phyloP scores from a whole-genome alignment of 192 early-diverging fungal species.

The Lunasporangiospora selenospora region DNA sequence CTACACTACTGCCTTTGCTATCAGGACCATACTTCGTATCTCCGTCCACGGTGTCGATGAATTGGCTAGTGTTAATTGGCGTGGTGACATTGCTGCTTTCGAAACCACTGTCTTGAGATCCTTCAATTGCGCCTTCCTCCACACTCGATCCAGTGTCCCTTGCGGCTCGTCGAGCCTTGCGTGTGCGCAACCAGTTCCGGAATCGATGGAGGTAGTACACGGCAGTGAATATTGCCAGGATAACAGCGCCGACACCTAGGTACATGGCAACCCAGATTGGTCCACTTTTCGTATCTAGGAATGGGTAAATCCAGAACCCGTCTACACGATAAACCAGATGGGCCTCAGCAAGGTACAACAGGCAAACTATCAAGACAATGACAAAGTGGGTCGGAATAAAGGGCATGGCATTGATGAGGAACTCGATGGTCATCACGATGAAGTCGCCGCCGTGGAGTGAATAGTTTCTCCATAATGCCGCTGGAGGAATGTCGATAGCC shows the following conservation, averaged over 20 bases:
- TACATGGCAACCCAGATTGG: constrained; percentile 32
- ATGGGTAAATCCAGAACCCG: constrained; percentile 44
- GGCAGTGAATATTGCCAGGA: constrained; percentile 13
- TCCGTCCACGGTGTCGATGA: too few species aligned
- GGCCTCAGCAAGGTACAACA: constrained; percentile 29
- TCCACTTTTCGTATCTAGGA: constrained; percentile 20
- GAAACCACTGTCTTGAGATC: too few species aligned
- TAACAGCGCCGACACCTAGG: constrained; percentile 20
- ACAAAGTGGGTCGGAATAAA: constrained; percentile 25
- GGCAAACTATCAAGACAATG: constrained; percentile 18
- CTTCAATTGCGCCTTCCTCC: too few species aligned
- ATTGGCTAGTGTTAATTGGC: too few species aligned
- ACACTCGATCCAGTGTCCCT: neutral
- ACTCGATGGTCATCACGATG: constrained; percentile 20
- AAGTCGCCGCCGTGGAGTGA: constrained; percentile 44
- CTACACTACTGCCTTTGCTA: too few species aligned
- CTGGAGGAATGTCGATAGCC: constrained; percentile 10
- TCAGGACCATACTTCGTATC: too few species aligned
- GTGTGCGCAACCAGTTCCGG: constrained; percentile 7
- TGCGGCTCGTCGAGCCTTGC: neutral
- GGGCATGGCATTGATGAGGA: constrained; percentile 37
- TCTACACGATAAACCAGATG: constrained; percentile 23
- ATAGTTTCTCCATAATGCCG: constrained; percentile 32
- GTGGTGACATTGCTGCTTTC: too few species aligned
- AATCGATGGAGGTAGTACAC: constrained; percentile 27